These are phyloP conservation scores for Aureobasidium zeae DNA, from an alignment of 2,329 filamentous ascomycete genomes.

Conservation along the genomic window DNA sequence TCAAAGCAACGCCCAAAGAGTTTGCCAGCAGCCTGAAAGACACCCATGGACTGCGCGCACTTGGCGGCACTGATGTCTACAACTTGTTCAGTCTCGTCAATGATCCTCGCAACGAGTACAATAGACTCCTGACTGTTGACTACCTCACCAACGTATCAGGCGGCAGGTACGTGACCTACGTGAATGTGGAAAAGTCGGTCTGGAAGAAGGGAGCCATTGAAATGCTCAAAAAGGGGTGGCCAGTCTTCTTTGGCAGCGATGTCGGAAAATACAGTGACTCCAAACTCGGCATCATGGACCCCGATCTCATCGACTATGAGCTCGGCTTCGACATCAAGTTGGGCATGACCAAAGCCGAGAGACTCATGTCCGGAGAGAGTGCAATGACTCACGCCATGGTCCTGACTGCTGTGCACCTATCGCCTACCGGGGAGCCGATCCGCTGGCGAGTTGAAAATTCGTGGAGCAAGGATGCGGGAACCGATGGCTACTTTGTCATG, in stretches of 20 bases:
- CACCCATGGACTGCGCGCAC: conserved; percentile 48
- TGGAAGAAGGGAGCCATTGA: conserved; percentile 66
- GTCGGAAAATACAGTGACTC: conserved; percentile 73
- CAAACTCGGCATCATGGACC: conserved; percentile 67
- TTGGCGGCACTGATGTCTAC: conserved; percentile 51
- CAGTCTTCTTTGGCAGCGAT: conserved; percentile 83
- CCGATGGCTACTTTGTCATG: conserved; percentile 85
- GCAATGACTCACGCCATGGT: conserved; percentile 93
- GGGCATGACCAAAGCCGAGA: conserved; percentile 64
- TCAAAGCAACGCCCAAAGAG: conserved; percentile 57
- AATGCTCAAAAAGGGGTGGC: conserved; percentile 69
- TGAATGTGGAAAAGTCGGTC: conserved; percentile 66
- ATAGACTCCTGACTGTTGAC: conserved; percentile 64
- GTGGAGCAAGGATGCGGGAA: conserved; percentile 61
- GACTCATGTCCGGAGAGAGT: conserved; percentile 64
- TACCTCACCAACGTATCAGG: conserved; percentile 74
- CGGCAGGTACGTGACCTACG: conserved; percentile 65
- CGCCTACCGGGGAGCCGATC: conserved; percentile 54
- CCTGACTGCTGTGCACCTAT: conserved; percentile 73
- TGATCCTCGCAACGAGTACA: conserved; percentile 69
- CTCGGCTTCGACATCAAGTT: conserved; percentile 73
- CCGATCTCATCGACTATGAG: conserved; percentile 65
- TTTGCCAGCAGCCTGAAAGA: conserved; percentile 63
- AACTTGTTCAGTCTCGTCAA: conserved; percentile 73
- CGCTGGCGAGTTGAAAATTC: conserved; percentile 84